Base-by-base conservation (phyloP, 1,284 basidiomycete genomes). In the Ustilago crameri region DNA sequence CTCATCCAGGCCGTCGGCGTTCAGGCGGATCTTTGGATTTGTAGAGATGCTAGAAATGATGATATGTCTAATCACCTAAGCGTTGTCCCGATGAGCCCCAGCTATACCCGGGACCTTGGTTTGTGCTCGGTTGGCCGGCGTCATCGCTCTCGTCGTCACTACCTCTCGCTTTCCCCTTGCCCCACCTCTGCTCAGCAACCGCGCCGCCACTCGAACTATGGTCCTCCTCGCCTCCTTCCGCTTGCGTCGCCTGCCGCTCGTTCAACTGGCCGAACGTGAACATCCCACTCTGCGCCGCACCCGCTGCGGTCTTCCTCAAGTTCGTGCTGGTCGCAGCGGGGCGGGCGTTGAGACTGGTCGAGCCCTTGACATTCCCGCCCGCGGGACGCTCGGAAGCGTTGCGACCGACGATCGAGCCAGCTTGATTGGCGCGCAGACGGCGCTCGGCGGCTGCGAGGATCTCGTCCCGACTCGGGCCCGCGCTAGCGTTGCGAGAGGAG, bases 1-100 rank as follows among this genome's bases (percentile, higher is more conserved):
- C 80, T 87, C 14, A 75, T 87, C n/a, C 78, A 79, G 26, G 87
- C 87, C 73, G 80, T 62, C 27, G 51, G 59, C 5, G 35, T 42
- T 41, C 64, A 53, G 22, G 18, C 17, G 1, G 49, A 55, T 41
- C 40, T 64, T 8, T 57, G 41, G 34, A 30, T 17, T n/a, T 24
- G 15, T 30, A 43, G 27, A 38, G n/a, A 23, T 37, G 22, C 32
- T 43, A 53, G 27, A 40, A 42, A 26, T 34, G 15, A 34, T 34
- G 15, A 15, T n/a, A n/a, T n/a, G 14, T 48, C n/a, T 38, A 68
- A 9, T 68, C 65, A 38, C 59, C 65, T 1, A 68, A 43, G 3
- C 58, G 30, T 12, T 58, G 54, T 3, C 58, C 65, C 15, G 42
- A 42, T 2, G 50, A 32, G 3, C 65, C 65, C 59, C 59, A 62